phyloP scores from a whole-genome alignment of 1,284 basidiomycete species.

The Puccinia coronata region DNA sequence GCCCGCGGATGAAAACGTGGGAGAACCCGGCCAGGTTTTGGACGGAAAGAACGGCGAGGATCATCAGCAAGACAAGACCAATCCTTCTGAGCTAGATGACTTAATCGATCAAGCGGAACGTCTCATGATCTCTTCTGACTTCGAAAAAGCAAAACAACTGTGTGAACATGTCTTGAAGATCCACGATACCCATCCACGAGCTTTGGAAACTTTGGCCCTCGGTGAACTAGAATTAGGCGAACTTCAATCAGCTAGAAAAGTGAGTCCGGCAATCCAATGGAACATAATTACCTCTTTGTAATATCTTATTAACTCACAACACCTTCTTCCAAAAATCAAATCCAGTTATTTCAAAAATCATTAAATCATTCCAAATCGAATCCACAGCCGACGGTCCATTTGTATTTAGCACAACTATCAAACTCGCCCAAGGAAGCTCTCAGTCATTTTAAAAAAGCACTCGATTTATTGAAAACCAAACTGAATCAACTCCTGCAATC shows the following conservation, averaged over 20 bases:
- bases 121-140: conserved; percentile 34
- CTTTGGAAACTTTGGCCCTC: conserved; percentile 54
- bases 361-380: conserved; percentile 56
- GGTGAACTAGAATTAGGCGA: conserved; percentile 67
- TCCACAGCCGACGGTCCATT: conserved; percentile 74
- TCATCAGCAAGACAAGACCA: no score
- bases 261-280: conserved; percentile 60
- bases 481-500: conserved; percentile 60
- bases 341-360: conserved; percentile 38
- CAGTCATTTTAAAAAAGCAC: conserved; percentile 76
- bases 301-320: background rate
- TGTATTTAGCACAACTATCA: conserved; percentile 85
- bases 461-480: conserved; percentile 71
- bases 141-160: conserved; percentile 21
- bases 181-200: conserved; percentile 20
- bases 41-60: background rate
- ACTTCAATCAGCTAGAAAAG: conserved; percentile 70
- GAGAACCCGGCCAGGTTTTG: background rate
- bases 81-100: background rate
- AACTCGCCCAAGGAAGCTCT: conserved; percentile 75
- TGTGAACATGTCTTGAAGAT: conserved; percentile 17
- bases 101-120: conserved; percentile 31
- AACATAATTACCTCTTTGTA: background rate
- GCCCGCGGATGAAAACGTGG: background rate
- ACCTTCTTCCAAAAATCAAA: background rate